Evolutionary conservation across 1,139 yeast genomes (phyloP), one percentile per base, ranked within the genome.

Genomic region (Hansenula anomala): DNA sequence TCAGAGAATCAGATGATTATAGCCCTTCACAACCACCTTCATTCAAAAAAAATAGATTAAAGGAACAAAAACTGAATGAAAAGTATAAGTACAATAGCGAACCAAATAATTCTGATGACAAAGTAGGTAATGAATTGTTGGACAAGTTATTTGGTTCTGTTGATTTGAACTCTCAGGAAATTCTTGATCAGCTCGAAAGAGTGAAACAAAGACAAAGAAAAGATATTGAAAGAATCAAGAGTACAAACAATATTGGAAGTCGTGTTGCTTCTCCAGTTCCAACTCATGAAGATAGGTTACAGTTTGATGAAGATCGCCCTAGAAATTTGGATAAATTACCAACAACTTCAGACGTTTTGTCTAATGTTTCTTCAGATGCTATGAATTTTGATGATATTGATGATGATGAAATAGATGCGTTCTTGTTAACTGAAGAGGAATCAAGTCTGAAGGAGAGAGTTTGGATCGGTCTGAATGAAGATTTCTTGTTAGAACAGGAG

Each of bases 381-480:
- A 81, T 73, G 4, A 68, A 75, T 39, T 66, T 86, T 33, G 80
- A 78, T 26, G 95, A 87, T 54, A 85, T 86, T 12, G 95, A 87
- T 49, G 97, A 89, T 55, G 85, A 77, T 17, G 95, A 89, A 52
- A 66, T 86, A 11, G 78, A 76, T 4, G 62, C 65, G 0, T 69
- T 80, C 32, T 56, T 86, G 36, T 65, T 92, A 39, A 72, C 76
- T 4, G 79, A 75, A 36, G 84, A 78, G 34, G 96, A 92, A 48
- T 72, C 78, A 12, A 63, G 67, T 40, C 55, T 80, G 53, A 90
- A 87, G 60, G 89, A 86, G 48, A 71, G 82, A 44, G 76, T 89
- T 6, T 92, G 98, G 97, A 78, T 85, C 41, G 89, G 94, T 1
- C 69, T 87, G 39, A 88, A 92, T 60, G 86, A 85, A 43, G 97